phyloP scores from a whole-genome alignment of 2,329 filamentous ascomycete species.

The Aspergillus transmontanensis region DNA sequence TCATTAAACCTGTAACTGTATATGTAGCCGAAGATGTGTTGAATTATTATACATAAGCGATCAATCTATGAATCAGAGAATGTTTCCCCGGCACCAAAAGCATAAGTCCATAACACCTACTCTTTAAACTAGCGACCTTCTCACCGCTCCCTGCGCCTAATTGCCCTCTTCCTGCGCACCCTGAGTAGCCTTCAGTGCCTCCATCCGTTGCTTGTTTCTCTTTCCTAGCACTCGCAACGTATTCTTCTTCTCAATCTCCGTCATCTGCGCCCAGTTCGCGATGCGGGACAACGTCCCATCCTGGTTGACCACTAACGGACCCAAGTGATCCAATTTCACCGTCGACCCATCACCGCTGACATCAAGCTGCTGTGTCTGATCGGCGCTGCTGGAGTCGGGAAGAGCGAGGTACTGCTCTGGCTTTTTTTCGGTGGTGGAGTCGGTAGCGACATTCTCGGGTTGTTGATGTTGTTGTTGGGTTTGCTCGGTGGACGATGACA shows the following conservation, averaged over 20 bases:
- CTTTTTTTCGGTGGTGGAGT: constrained; percentile 13
- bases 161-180: constrained; percentile 2
- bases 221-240: constrained; percentile 68
- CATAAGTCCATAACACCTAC: not conserved
- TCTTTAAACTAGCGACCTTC: not conserved
- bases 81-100: not conserved
- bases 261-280: constrained; percentile 73
- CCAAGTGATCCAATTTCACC: constrained; percentile 67
- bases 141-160: not conserved
- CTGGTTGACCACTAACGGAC: constrained; percentile 72
- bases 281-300: constrained; percentile 73
- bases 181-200: constrained; percentile 51
- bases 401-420: constrained; percentile 63
- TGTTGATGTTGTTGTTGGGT: constrained; percentile 12
- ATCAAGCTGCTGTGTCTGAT: constrained; percentile 88
- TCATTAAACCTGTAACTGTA: not conserved
- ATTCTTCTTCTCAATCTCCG: constrained; percentile 66
- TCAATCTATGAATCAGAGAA: not conserved
- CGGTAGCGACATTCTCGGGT: not conserved
- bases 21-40: not conserved
- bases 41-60: not conserved
- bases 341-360: constrained; percentile 40
- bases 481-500: constrained; percentile 21
- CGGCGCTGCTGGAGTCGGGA: constrained; percentile 74
- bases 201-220: constrained; percentile 67